Evolutionary conservation across 805 yeast genomes (phyloP), one percentile per base, ranked within the genome.

Genomic region (Hyphopichia homilentoma): DNA sequence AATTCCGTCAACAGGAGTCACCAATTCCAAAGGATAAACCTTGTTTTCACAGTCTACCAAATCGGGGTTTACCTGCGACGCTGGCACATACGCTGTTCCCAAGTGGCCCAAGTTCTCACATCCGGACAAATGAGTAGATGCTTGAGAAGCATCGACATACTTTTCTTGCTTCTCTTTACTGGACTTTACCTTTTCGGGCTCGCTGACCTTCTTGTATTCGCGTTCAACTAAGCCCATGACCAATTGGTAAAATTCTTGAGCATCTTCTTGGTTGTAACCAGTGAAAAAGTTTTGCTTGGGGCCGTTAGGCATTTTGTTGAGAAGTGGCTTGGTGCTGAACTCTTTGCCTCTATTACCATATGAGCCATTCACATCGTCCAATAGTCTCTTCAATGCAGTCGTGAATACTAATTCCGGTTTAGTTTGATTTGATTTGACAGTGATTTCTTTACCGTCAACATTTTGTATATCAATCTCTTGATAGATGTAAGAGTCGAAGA

Each of bases 181-280:
- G n/a, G n/a, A n/a, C 14, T 33, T 38, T 5, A 22, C 22, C 27
- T 54, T 39, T 31, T 57, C 46, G 17, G 48, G 41, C 39, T 44
- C 25, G 7, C 39, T 37, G 17, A 45, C 38, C n/a, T 52, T 54
- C 54, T 60, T 65, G 56, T 54, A 61, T 33, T 80, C 84, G 25
- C 64, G 64, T 48, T 84, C 94, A 20, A 84, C 61, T 35, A 81
- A 76, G 25, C 74, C 68, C 70, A 84, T 66, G 2, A 84, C 72
- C 32, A 81, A 70, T 54, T 89, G 97, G 63, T 89, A 89, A 50
- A 89, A 89, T 55, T 89, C 97, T 58, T 89, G 96, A 0, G 97
- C 97, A 61, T 89, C 97, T 56, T 89, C 96, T 60, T 89, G 97
- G 50, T 85, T 87, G 52, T 86, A 86, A 2, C 96, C 93, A 34